Percentiles rank a stretch among this genome's conserved stretches.
Conservation (phyloP, 345 rosid species). For the Excoecaria agallocha region DNA sequence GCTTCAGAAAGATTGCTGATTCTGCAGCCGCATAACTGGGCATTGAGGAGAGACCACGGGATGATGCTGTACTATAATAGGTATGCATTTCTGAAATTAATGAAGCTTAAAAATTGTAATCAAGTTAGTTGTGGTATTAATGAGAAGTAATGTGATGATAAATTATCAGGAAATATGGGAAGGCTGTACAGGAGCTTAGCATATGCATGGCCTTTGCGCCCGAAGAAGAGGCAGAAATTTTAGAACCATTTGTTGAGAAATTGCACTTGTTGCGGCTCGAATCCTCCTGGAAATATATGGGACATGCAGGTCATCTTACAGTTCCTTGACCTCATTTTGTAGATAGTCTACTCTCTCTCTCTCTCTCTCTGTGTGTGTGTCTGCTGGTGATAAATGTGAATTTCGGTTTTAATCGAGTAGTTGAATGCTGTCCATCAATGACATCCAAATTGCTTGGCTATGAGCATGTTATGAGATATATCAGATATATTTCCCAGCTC, state of each 20-base stretch:
- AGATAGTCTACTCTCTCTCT: constrained; percentile 2
- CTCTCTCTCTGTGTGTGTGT: neutral
- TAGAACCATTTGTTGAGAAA: constrained; percentile 73
- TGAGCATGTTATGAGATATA: constrained; percentile 1
- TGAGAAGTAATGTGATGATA: neutral
- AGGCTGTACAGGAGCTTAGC: constrained; percentile 92
- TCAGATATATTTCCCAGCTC: neutral
- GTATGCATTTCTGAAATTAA: constrained; percentile 27
- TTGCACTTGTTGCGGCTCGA: constrained; percentile 74
- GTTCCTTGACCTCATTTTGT: constrained; percentile 40
- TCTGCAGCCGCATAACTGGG: constrained; percentile 85
- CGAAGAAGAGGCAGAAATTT: constrained; percentile 60
- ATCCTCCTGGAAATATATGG: constrained; percentile 65
- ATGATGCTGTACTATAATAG: constrained; percentile 82
- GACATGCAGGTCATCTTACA: constrained; percentile 51
- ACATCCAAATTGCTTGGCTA: neutral
- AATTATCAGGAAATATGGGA: constrained; percentile 55
- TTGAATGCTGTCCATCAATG: neutral
- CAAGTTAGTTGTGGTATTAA: constrained; percentile 5
- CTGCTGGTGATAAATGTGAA: too few species aligned
- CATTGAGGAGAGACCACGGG: constrained; percentile 81
- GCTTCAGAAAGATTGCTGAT: constrained; percentile 84
- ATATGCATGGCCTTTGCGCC: constrained; percentile 89
- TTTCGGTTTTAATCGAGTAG: too few species aligned
- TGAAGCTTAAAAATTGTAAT: neutral